A percentile compares a stretch with the other conserved stretches of the same genome.
phyloP scores from a whole-genome alignment of 148 eudicot genomes.

The Cornus suecica region DNA sequence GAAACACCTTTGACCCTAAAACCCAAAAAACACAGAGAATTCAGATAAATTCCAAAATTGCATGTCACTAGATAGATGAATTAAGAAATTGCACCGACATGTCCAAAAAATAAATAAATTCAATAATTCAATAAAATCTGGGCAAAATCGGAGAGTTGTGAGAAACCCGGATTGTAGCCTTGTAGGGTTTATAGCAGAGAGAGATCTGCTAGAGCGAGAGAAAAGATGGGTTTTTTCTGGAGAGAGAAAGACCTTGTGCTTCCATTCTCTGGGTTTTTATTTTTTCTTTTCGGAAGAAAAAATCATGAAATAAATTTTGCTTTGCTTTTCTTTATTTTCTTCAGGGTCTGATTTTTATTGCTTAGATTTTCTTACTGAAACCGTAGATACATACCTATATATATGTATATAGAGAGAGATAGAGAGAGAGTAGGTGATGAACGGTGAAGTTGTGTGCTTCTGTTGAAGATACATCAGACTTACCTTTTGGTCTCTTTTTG shows the following conservation, averaged over 20 bases:
- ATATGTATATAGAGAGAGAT: no score
- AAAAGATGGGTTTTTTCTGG: conserved; percentile 3
- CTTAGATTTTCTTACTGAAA: neutral
- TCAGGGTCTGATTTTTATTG: neutral
- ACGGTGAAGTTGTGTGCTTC: neutral
- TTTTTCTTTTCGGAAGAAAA: no score
- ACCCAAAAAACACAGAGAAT: neutral
- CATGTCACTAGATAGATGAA: neutral
- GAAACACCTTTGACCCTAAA: neutral
- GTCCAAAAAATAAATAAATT: no score
- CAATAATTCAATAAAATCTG: no score
- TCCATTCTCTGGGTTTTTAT: neutral
- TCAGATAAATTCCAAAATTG: conserved; percentile 10
- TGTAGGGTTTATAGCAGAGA: conserved; percentile 10
- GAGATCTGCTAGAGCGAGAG: conserved; percentile 9
- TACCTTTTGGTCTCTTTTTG: conserved; percentile 20
- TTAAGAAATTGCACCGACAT: neutral
- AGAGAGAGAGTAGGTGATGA: neutral
- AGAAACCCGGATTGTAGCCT: conserved; percentile 2
- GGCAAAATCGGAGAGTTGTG: neutral
- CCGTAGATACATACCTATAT: no score
- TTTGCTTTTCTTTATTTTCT: neutral
- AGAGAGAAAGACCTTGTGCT: conserved; percentile 4
- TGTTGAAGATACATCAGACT: conserved; percentile 4
- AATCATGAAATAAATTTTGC: neutral